Conservation (phyloP, 2,329 filamentous ascomycete species). For the Chlorencoelia australis region DNA sequence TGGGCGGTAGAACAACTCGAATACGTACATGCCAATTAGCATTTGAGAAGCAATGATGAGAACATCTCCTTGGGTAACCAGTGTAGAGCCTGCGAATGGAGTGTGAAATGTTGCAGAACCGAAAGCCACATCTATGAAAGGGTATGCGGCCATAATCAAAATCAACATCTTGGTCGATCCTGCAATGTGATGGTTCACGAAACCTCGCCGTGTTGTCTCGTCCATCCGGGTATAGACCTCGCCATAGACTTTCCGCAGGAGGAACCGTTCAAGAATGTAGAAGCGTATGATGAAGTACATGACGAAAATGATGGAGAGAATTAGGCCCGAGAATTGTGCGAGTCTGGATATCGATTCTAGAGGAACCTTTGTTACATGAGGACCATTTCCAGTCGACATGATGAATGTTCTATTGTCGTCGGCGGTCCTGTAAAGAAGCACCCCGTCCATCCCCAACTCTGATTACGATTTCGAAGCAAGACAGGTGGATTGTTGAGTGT, state of each 20-base stretch:
- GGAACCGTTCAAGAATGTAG: constrained; percentile 32
- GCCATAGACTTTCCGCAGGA: constrained; percentile 29
- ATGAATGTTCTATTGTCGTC: neutral
- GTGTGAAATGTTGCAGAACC: constrained; percentile 26
- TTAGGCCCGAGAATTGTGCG: constrained; percentile 21
- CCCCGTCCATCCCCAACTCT: no score
- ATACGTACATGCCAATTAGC: constrained; percentile 36
- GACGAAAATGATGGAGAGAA: constrained; percentile 21
- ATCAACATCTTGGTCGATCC: constrained; percentile 33
- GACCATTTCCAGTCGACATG: neutral
- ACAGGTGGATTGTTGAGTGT: neutral
- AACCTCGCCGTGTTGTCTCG: constrained; percentile 30
- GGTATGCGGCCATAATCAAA: constrained; percentile 31
- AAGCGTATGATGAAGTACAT: constrained; percentile 21
- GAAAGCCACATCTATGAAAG: constrained; percentile 32
- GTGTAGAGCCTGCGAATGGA: constrained; percentile 22
- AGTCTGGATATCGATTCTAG: constrained; percentile 20
- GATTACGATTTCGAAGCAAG: no score
- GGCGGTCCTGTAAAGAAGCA: no score
- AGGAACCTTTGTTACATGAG: constrained; percentile 18
- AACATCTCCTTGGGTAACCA: constrained; percentile 32
- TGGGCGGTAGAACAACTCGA: constrained; percentile 34
- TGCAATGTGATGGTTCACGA: constrained; percentile 38
- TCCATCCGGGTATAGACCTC: constrained; percentile 28
- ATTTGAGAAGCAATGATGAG: constrained; percentile 32